Evolutionary conservation across 1,284 basidiomycete genomes (phyloP).

Genomic region (Cerioporus squamosus): DNA sequence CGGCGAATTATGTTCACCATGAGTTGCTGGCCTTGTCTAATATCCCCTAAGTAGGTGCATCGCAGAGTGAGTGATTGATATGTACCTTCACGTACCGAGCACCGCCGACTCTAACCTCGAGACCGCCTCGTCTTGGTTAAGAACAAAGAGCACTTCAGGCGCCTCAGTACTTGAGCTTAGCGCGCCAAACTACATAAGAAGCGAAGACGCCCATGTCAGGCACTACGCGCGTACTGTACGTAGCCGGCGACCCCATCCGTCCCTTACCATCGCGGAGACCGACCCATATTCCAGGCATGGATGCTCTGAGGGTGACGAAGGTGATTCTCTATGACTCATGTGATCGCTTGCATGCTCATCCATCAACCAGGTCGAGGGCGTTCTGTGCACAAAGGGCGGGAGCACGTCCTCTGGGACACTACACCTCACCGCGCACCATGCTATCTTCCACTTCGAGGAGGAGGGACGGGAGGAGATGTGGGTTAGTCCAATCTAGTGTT

Average conservation of each 20-base stretch:
- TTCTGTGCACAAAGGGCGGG: conserved; percentile 71
- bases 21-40: no score
- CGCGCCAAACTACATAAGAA: no score
- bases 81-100: no score
- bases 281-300: conserved; percentile 53
- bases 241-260: background rate
- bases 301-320: conserved; percentile 74
- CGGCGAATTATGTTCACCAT: no score
- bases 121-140: no score
- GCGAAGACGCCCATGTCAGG: no score
- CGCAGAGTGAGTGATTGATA: no score
- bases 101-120: no score
- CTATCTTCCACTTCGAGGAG: conserved; percentile 83
- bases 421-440: conserved; percentile 93
- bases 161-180: no score
- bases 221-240: background rate
- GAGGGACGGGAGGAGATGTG: conserved; percentile 70
- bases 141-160: no score
- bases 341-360: background rate
- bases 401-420: conserved; percentile 71
- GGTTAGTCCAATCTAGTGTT: conserved; percentile 50
- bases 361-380: conserved; percentile 71
- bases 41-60: no score
- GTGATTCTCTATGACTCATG: conserved; percentile 31
- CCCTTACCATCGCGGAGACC: background rate